These are phyloP conservation scores for Royoungia palumana DNA, from an alignment of 768 basidiomycete species.

Conservation along the genomic window DNA sequence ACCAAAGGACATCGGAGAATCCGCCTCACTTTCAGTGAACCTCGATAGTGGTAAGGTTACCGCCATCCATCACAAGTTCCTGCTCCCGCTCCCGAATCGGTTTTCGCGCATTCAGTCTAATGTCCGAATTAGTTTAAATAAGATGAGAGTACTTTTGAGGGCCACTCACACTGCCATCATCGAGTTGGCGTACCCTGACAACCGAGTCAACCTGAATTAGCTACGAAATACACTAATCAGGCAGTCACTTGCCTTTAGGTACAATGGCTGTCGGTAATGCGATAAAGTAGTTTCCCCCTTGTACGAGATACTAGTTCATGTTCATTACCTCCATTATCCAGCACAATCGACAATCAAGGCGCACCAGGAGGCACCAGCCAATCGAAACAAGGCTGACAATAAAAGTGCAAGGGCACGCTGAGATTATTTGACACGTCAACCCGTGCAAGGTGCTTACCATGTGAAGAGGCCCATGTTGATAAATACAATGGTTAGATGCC, in stretches of 20 bases:
- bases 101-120: conserved; percentile 12
- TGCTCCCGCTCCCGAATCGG: conserved; percentile 5
- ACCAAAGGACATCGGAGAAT: no score
- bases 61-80: not conserved
- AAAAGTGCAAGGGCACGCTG: not conserved
- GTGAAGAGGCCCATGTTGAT: conserved; percentile 15
- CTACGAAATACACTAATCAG: not conserved
- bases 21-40: not conserved
- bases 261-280: conserved; percentile 3
- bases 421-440: no score
- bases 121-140: no score
- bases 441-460: not conserved
- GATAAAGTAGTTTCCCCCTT: not conserved
- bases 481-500: conserved; percentile 15
- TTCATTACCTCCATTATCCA: not conserved
- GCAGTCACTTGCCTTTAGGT: not conserved
- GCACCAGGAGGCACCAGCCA: conserved; percentile 5
- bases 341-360: not conserved
- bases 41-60: conserved; percentile 1
- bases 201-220: no score
- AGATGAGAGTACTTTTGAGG: no score
- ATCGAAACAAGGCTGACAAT: conserved; percentile 4
- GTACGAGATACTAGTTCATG: not conserved
- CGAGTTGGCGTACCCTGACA: conserved; percentile 10
- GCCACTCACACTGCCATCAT: conserved; percentile 16